phyloP scores from a whole-genome alignment of 148 eudicot species.

The Oxyria digyna region DNA sequence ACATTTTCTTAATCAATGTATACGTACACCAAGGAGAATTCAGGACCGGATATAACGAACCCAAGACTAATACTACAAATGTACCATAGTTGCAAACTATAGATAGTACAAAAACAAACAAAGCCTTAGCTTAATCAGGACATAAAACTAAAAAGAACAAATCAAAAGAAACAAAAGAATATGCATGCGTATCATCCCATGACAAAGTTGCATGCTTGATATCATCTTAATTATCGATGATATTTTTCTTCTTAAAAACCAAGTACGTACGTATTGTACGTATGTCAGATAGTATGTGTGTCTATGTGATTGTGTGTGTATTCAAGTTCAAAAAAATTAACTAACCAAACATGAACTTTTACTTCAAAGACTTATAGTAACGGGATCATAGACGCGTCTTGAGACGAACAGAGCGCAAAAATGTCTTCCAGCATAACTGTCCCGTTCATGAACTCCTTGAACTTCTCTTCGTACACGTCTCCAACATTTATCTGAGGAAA shows the following conservation, averaged over 20 bases:
- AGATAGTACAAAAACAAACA: not conserved
- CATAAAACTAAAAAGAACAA: not conserved
- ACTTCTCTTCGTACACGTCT: not conserved
- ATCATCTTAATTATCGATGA: not conserved
- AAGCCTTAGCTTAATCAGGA: not conserved
- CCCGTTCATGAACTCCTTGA: not conserved
- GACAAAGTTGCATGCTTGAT: conserved; percentile 3
- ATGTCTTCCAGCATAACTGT: conserved; percentile 2
- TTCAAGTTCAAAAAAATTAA: not conserved
- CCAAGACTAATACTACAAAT: conserved; percentile 2
- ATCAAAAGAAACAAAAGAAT: not conserved
- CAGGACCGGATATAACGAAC: not conserved
- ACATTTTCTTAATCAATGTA: not conserved
- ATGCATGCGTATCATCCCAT: not conserved
- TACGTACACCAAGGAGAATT: not conserved
- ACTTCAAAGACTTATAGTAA: not conserved
- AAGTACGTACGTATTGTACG: not conserved
- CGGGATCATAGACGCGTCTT: not conserved
- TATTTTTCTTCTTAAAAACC: not conserved
- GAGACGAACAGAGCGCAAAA: not conserved
- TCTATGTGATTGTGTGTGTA: not conserved
- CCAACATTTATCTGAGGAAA: conserved; percentile 4
- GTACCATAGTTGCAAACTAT: not conserved
- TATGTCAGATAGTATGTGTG: not conserved
- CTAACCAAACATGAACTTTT: not conserved